A percentile compares a stretch with the other conserved stretches of the same genome.
Conservation (phyloP, 2,329 filamentous ascomycete genomes). For the Arthrobotrys megalospora region DNA sequence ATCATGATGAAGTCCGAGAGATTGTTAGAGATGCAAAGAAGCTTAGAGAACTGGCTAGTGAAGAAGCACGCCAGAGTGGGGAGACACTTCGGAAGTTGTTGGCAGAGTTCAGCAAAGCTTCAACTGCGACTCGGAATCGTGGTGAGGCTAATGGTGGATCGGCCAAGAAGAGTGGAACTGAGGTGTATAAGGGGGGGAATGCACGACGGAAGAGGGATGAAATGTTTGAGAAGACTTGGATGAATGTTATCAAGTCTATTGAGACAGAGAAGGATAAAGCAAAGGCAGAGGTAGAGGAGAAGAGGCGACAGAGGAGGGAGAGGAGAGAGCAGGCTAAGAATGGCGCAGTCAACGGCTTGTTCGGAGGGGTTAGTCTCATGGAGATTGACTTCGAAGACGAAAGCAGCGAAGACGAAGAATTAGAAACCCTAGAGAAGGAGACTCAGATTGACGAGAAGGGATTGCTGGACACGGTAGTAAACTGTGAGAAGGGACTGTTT, state of each 20-base stretch:
- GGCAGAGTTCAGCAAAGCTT: conserved; percentile 66
- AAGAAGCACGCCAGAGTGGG: conserved; percentile 77
- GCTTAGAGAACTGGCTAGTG: conserved; percentile 76
- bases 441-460: conserved; percentile 58
- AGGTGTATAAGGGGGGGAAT: conserved; percentile 57
- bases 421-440: conserved; percentile 33
- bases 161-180: conserved; percentile 17
- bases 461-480: conserved; percentile 53
- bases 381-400: conserved; percentile 58
- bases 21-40: conserved; percentile 75
- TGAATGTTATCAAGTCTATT: conserved; percentile 46
- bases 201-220: conserved; percentile 49
- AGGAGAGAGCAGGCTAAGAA: conserved; percentile 40
- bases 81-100: conserved; percentile 75
- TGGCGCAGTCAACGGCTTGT: conserved; percentile 37
- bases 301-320: conserved; percentile 38
- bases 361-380: conserved; percentile 34
- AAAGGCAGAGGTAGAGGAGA: conserved; percentile 44
- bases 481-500: conserved; percentile 55
- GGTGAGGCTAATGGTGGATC: conserved; percentile 37
- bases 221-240: conserved; percentile 60
- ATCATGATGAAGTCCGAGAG: conserved; percentile 74
- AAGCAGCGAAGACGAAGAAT: conserved; percentile 36
- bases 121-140: conserved; percentile 30
- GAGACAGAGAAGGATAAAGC: conserved; percentile 57